These are phyloP conservation scores for Leptodontidium sp. DNA, from an alignment of 2,329 filamentous ascomycete genomes.

Conservation along the genomic window DNA sequence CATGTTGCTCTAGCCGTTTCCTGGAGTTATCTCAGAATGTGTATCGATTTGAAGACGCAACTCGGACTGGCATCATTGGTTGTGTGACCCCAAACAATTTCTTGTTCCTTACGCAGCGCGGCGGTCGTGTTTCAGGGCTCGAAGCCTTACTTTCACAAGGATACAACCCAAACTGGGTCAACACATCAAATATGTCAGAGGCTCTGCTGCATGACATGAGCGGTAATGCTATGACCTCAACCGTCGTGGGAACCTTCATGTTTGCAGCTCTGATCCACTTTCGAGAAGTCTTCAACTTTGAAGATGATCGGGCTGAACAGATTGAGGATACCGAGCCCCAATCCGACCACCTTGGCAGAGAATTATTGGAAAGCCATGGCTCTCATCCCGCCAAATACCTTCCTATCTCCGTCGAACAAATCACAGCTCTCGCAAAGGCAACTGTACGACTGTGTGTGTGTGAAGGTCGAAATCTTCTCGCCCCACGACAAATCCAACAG, in stretches of 20 bases:
- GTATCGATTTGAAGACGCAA: slow-evolving; percentile 61
- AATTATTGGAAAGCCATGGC: not conserved
- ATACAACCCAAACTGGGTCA: slow-evolving; percentile 67
- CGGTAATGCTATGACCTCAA: slow-evolving; percentile 82
- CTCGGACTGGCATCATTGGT: slow-evolving; percentile 63
- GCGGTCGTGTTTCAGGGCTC: slow-evolving; percentile 66
- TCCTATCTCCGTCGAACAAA: slow-evolving; percentile 26
- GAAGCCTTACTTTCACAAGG: slow-evolving; percentile 75
- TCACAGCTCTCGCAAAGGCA: slow-evolving; percentile 36
- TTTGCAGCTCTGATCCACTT: slow-evolving; percentile 62
- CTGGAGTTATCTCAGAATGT: slow-evolving; percentile 79
- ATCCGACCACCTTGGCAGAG: not conserved
- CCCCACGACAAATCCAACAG: slow-evolving; percentile 51
- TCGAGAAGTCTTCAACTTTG: slow-evolving; percentile 19
- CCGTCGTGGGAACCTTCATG: slow-evolving; percentile 72
- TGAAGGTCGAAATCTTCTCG: slow-evolving; percentile 56
- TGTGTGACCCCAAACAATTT: slow-evolving; percentile 75
- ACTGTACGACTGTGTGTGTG: slow-evolving; percentile 63
- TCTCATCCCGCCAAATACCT: slow-evolving; percentile 22
- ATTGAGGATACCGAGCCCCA: not conserved
- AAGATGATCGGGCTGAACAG: slow-evolving; percentile 19
- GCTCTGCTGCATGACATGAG: slow-evolving; percentile 72
- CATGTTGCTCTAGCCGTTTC: slow-evolving; percentile 51
- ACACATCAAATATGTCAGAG: slow-evolving; percentile 69
- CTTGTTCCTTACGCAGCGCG: slow-evolving; percentile 66